Evolutionary conservation across 495 filamentous ascomycete species (phyloP).

Genomic region (Glarea lozoyensis): DNA sequence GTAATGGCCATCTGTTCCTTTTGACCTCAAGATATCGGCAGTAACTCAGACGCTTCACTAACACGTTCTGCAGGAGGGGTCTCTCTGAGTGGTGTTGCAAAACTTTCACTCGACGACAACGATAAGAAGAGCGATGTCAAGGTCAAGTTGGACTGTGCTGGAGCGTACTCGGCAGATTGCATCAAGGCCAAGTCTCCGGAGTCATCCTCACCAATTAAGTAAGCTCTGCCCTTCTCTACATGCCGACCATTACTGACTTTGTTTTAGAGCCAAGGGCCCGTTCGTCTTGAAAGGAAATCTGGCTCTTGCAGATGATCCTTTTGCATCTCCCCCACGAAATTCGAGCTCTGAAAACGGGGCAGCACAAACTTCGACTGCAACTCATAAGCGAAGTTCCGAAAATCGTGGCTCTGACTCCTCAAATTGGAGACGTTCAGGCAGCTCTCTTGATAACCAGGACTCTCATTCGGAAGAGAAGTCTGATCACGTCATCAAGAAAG

Average conservation of each 20-base stretch:
- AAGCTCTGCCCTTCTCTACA: not conserved
- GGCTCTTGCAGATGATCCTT: slow-evolving; percentile 9
- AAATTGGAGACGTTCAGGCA: slow-evolving; percentile 14
- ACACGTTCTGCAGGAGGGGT: not conserved
- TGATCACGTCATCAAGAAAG: not conserved
- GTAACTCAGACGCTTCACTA: no score
- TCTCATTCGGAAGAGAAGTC: slow-evolving; percentile 2
- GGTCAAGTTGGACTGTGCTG: not conserved
- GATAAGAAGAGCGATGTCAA: slow-evolving; percentile 1
- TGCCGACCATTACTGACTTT: not conserved
- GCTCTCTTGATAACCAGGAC: not conserved
- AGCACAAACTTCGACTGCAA: slow-evolving; percentile 8
- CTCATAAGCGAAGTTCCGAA: no score
- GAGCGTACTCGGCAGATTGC: slow-evolving; percentile 1
- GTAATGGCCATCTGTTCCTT: no score
- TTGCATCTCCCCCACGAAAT: slow-evolving; percentile 1
- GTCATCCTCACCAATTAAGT: slow-evolving; percentile 5
- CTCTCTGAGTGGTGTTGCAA: not conserved
- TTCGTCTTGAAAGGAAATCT: slow-evolving; percentile 11
- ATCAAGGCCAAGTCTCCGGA: not conserved
- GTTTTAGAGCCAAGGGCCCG: slow-evolving; percentile 1
- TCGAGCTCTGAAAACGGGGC: not conserved
- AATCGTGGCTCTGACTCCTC: no score
- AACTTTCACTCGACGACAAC: slow-evolving; percentile 4
- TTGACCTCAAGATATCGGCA: no score